Percentiles rank a stretch among this genome's conserved stretches.
Conservation (phyloP, 352 stramenopile genomes). For the Globisporangium paddicum region DNA sequence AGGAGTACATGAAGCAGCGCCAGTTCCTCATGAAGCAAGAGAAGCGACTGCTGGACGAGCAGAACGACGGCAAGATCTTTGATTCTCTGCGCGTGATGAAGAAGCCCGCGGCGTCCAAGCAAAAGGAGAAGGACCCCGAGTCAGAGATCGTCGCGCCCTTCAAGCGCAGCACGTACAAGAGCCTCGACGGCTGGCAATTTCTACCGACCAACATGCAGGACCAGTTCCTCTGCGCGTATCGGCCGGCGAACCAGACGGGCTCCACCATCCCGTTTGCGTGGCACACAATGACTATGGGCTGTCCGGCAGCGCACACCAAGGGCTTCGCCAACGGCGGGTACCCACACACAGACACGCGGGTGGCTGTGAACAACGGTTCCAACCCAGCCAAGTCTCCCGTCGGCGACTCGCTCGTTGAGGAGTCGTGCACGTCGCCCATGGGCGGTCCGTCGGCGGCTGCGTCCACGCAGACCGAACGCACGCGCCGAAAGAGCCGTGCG, state of each 20-base stretch:
- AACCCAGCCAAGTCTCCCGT: conserved; percentile 23
- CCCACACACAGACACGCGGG: conserved; percentile 16
- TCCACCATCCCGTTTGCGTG: conserved; percentile 40
- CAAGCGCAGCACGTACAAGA: conserved; percentile 85
- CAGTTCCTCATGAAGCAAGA: conserved; percentile 78
- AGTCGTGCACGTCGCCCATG: conserved; percentile 24
- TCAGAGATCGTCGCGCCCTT: conserved; percentile 53
- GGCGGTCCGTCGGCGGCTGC: conserved; percentile 14
- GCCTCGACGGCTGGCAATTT: conserved; percentile 71
- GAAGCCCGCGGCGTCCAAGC: conserved; percentile 13
- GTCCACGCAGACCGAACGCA: conserved; percentile 21
- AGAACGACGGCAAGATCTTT: conserved; percentile 44
- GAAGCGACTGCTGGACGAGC: conserved; percentile 51
- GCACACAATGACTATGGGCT: conserved; percentile 88
- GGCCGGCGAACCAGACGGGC: conserved; percentile 21
- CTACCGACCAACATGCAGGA: conserved; percentile 86
- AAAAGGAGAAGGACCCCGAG: conserved; percentile 17
- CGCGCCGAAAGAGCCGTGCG: conserved; percentile 12
- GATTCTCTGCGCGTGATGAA: conserved; percentile 14
- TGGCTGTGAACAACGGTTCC: background rate
- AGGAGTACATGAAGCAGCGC: conserved; percentile 73
- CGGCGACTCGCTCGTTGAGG: conserved; percentile 28
- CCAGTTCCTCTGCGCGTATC: conserved; percentile 63
- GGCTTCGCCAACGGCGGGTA: conserved; percentile 73
- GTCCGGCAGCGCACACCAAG: conserved; percentile 73